phyloP scores from a whole-genome alignment of 192 early-diverging fungal genomes.

The Mortierella claussenii region DNA sequence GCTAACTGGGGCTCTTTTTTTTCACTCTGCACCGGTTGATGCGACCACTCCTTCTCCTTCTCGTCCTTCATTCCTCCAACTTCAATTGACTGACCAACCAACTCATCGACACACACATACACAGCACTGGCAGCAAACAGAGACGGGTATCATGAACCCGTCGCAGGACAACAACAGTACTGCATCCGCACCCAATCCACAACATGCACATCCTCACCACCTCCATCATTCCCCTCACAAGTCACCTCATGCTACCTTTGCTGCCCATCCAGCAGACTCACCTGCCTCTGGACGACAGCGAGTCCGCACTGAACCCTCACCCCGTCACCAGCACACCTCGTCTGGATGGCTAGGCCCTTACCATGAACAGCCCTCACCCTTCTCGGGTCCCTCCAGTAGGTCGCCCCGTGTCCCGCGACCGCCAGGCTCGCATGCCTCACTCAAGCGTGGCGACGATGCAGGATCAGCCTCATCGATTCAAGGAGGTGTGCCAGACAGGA shows the following conservation, averaged over 20 bases:
- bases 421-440: conserved; percentile 10
- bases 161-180: conserved; percentile 4
- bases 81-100: too few relatives aligned
- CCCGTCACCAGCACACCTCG: conserved; percentile 35
- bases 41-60: too few relatives aligned
- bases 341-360: conserved; percentile 47
- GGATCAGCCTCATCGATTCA: not conserved
- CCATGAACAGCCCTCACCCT: conserved; percentile 29
- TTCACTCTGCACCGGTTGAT: too few relatives aligned
- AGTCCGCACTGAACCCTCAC: conserved; percentile 37
- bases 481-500: conserved; percentile 15
- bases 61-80: too few relatives aligned
- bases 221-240: conserved; percentile 13
- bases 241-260: not conserved
- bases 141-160: conserved; percentile 9
- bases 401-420: conserved; percentile 32
- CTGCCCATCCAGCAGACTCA: conserved; percentile 15
- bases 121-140: not conserved
- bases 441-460: too few relatives aligned
- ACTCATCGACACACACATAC: too few relatives aligned
- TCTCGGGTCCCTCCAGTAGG: not conserved
- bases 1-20: too few relatives aligned
- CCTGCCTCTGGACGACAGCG: conserved; percentile 25
- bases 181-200: not conserved
- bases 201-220: conserved; percentile 5